Percentiles rank a stretch among this genome's conserved stretches.
Conservation (phyloP, 129 eudicot species). For the Flaveria ramosissima region DNA sequence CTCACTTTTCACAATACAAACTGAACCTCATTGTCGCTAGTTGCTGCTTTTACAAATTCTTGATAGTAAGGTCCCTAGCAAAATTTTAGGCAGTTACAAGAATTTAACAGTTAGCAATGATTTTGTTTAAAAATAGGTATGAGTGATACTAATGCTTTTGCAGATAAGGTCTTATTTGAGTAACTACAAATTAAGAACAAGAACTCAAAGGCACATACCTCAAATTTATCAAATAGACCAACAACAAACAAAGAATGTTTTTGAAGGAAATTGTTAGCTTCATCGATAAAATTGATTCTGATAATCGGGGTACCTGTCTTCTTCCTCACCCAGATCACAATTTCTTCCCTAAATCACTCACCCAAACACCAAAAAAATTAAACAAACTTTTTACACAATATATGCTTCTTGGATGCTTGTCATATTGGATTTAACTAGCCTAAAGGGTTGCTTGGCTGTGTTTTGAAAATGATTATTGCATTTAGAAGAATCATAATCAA, state of each 20-base stretch:
- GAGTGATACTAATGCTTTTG: not conserved
- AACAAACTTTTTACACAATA: not conserved
- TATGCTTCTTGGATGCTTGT: not conserved
- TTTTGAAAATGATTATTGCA: not conserved
- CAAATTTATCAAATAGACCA: constrained; percentile 67
- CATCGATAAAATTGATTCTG: constrained; percentile 51
- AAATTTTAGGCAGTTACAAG: not conserved
- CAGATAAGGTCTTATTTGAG: not conserved
- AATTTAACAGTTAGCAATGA: constrained; percentile 2
- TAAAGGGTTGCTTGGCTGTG: constrained; percentile 8
- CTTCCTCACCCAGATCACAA: constrained; percentile 82
- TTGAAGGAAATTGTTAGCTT: constrained; percentile 59
- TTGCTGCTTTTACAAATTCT: constrained; percentile 72
- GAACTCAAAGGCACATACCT: constrained; percentile 44
- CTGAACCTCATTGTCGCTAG: constrained; percentile 69
- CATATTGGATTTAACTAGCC: not conserved
- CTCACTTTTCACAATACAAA: too few relatives aligned
- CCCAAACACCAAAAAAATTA: constrained; percentile 20
- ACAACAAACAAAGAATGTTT: constrained; percentile 59
- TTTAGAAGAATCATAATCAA: not conserved
- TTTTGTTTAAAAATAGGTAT: not conserved
- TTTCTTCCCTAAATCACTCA: constrained; percentile 62
- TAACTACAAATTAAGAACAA: not conserved
- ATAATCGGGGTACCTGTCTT: constrained; percentile 75
- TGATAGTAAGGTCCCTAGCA: constrained; percentile 69